Evolutionary conservation across 1,284 basidiomycete genomes (phyloP), one percentile per base, ranked within the genome.

Genomic region (Naganishia liquefaciens): DNA sequence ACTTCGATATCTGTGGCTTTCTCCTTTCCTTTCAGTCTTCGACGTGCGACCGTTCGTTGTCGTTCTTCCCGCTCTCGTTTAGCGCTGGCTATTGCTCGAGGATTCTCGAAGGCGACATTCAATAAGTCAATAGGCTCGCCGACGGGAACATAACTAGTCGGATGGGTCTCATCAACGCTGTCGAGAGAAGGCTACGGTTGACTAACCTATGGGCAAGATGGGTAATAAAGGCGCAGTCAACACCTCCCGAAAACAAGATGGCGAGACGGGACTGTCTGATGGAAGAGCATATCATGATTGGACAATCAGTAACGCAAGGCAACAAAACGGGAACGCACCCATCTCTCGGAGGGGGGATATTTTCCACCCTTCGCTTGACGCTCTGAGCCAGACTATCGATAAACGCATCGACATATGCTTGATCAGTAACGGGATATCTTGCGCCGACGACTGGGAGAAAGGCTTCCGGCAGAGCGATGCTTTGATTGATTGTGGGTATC

Each of bases 91-190:
- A 69, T 64, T 1, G 58, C 43, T n/a, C 62, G 84, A 11, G 92
- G 91, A 73, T 96, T 96, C 74, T 96, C 91, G 70, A 99, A 99
- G 0, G 91, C 92, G 3, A 99, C 93, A 72, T 98, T 99, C 25
- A 99, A 80, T 0, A 99, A 80, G 72, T 99, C 95, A 62, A 99
- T 93, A 0, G 92, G 88, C 74, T 93, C 90, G 43, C 83, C 81
- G 6, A 78, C 63, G 2, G 90, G 87, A 28, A 92, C 73, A 72
- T 89, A 85, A 61, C 90, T 91, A 68, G 40, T 30, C 27, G 25
- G 37, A 15, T 72, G 70, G 21, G 80, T n/a, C 66, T 57, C 78
- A 77, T 39, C 79, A 75, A n/a, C 72, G 68, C 68, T 64, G 63
- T 19, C 25, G 63, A n/a, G 37, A 40, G 3, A 66, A 63, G 17